Percentiles rank a stretch among this genome's conserved stretches.
Conservation (phyloP, 352 stramenopile species). For the Pythium vanterpoolii region DNA sequence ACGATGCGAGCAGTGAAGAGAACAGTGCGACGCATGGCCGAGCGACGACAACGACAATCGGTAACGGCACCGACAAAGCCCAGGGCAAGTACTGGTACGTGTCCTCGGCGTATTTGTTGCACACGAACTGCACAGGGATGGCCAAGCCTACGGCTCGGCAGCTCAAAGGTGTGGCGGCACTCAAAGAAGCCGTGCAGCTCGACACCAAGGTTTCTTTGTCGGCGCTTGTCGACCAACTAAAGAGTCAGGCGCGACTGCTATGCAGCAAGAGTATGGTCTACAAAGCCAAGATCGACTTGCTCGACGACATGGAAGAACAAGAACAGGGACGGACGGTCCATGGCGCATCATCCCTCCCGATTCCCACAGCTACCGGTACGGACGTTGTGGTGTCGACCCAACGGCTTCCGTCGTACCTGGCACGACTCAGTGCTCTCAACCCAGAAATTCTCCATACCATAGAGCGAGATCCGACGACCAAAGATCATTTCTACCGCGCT, state of each 20-base stretch:
- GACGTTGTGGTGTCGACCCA: constrained; percentile 24
- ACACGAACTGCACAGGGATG: constrained; percentile 39
- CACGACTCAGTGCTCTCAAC: constrained; percentile 34
- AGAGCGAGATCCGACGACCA: constrained; percentile 26
- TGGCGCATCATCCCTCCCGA: background rate
- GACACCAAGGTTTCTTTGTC: constrained; percentile 41
- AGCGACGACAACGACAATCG: background rate
- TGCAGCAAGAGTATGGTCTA: constrained; percentile 60
- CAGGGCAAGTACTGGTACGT: constrained; percentile 41
- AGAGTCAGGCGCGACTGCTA: constrained; percentile 24
- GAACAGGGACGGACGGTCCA: background rate
- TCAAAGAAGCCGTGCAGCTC: constrained; percentile 41
- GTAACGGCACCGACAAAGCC: background rate
- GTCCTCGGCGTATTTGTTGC: constrained; percentile 38
- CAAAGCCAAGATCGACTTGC: constrained; percentile 51
- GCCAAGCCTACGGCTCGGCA: constrained; percentile 42
- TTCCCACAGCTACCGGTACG: too few relatives aligned
- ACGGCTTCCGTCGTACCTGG: constrained; percentile 39
- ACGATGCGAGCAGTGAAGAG: background rate
- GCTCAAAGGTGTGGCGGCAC: constrained; percentile 32
- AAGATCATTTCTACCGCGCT: constrained; percentile 27
- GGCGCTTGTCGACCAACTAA: constrained; percentile 35
- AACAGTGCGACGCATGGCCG: too few relatives aligned
- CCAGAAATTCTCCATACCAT: constrained; percentile 29
- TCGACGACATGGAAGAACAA: constrained; percentile 30